Conservation (phyloP, 768 basidiomycete species). For the Xerocomellus amylosporus region DNA sequence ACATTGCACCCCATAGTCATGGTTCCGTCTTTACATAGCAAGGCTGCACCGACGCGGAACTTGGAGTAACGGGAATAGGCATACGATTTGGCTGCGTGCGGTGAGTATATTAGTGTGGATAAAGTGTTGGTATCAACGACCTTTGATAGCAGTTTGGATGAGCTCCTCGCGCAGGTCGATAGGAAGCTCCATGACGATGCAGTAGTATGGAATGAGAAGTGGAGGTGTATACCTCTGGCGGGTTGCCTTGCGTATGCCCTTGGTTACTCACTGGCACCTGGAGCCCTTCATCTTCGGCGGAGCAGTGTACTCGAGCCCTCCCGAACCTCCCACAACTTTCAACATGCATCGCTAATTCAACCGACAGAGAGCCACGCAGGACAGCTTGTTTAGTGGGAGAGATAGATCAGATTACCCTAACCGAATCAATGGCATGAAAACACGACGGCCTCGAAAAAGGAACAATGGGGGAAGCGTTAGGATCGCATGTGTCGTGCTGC, state of each 20-base stretch:
- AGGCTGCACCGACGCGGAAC: neutral
- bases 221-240: too few relatives aligned
- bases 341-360: neutral
- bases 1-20: neutral
- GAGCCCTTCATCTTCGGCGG: too few relatives aligned
- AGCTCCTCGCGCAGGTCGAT: neutral
- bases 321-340: neutral
- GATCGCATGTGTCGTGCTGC: too few relatives aligned
- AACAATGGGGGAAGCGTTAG: too few relatives aligned
- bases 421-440: too few relatives aligned
- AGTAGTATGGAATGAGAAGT: neutral
- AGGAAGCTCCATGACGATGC: neutral
- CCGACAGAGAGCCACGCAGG: too few relatives aligned
- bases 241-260: too few relatives aligned
- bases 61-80: neutral
- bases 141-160: neutral
- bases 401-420: too few relatives aligned
- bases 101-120: neutral
- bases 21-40: neutral
- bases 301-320: neutral
- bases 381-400: too few relatives aligned
- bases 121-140: neutral
- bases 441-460: too few relatives aligned
- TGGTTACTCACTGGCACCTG: too few relatives aligned
- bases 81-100: neutral